Conservation (phyloP, 176 grass and related monocot species). For the Themeda triandra region DNA sequence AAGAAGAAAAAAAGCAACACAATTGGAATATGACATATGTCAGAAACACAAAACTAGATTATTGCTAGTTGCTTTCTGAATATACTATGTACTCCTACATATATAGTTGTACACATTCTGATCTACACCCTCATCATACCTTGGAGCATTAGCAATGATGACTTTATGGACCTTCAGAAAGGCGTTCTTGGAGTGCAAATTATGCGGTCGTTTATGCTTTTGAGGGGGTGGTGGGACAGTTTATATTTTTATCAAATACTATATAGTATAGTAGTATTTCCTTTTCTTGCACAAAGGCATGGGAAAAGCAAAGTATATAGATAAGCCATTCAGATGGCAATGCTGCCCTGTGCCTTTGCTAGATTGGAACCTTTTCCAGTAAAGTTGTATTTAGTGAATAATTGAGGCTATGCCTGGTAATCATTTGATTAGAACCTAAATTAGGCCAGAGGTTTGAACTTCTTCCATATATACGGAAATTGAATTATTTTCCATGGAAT, state of each 20-base stretch:
- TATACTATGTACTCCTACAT: not conserved
- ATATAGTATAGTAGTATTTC: not conserved
- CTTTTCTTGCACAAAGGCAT: conserved; percentile 28
- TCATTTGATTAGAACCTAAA: conserved; percentile 9
- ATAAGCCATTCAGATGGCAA: conserved; percentile 45
- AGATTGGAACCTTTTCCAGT: conserved; percentile 5
- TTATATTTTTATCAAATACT: conserved; percentile 28
- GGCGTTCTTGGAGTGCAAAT: conserved; percentile 36
- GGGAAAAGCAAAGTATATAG: conserved; percentile 29
- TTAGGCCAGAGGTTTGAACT: not conserved
- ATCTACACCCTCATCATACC: conserved; percentile 4
- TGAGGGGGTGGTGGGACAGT: conserved; percentile 59
- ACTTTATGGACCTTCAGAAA: conserved; percentile 51
- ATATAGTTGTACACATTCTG: not conserved
- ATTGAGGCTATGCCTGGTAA: not conserved
- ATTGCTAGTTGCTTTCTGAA: conserved; percentile 19
- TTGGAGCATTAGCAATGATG: conserved; percentile 38
- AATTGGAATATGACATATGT: conserved; percentile 25
- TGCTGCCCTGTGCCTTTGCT: conserved; percentile 21
- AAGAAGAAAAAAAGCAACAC: conserved; percentile 18
- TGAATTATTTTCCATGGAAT: not conserved
- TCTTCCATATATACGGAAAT: not conserved
- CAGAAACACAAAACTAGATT: not conserved
- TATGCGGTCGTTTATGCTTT: conserved; percentile 64
- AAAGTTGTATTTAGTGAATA: conserved; percentile 18